Conservation (phyloP, 1,284 basidiomycete species). For the Apiotrichum mycotoxinovorans region DNA sequence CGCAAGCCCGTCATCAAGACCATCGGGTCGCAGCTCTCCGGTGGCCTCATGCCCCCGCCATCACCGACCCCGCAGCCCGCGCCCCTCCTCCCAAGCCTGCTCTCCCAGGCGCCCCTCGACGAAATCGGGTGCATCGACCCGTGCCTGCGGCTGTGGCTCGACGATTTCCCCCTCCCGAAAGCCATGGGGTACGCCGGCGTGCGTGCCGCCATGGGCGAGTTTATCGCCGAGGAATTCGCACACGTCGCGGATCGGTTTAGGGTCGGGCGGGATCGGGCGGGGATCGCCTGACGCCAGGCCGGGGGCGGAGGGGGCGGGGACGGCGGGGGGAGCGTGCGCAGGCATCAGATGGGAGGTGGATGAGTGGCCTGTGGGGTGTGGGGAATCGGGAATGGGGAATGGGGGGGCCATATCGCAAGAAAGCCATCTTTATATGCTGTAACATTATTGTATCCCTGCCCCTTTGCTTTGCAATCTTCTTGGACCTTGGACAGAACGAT, state of each 20-base stretch:
- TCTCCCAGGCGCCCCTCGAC: constrained; percentile 1
- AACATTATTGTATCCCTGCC: no score
- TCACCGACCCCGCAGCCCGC: background rate
- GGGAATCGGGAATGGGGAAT: no score
- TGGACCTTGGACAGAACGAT: no score
- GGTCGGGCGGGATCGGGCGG: background rate
- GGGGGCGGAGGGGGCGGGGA: background rate
- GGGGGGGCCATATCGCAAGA: no score
- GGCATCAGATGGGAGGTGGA: no score
- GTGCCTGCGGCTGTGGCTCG: constrained; percentile 1
- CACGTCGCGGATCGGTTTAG: background rate
- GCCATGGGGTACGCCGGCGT: background rate
- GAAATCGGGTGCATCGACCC: constrained; percentile 1
- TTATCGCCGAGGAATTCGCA: background rate
- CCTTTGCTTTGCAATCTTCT: no score
- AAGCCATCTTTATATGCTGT: no score
- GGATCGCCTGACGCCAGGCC: no score
- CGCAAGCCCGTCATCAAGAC: background rate
- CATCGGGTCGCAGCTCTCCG: background rate
- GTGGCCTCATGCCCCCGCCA: background rate
- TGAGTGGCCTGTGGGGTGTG: no score
- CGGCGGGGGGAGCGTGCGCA: background rate
- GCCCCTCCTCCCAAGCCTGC: background rate
- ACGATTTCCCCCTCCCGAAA: constrained; percentile 1
- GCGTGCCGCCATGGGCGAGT: constrained; percentile 2